phyloP scores from a whole-genome alignment of 2,329 filamentous ascomycete genomes.

The Talaromyces islandicus region DNA sequence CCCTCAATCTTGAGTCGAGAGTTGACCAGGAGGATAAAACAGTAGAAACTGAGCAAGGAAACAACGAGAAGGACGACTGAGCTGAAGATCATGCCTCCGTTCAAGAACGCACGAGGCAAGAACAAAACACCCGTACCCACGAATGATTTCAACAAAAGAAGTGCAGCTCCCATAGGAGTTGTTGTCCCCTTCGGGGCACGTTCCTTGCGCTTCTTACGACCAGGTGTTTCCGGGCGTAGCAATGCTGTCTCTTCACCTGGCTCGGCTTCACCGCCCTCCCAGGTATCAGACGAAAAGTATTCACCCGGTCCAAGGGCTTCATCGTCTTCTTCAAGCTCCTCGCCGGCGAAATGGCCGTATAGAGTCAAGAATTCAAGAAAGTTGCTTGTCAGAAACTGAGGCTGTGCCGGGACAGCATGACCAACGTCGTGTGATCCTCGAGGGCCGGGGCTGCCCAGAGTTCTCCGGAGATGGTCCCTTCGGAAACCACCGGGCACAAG shows the following conservation, averaged over 20 bases:
- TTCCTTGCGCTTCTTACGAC: conserved; percentile 66
- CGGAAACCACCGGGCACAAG: conserved; percentile 91
- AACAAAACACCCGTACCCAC: conserved; percentile 54
- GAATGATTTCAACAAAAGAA: conserved; percentile 92
- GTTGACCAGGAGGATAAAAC: conserved; percentile 87
- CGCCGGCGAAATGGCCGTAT: conserved; percentile 95
- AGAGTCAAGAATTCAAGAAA: conserved; percentile 94
- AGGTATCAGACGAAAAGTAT: conserved; percentile 78
- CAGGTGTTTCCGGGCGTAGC: conserved; percentile 63
- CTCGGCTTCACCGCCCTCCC: conserved; percentile 59
- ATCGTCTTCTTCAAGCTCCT: conserved; percentile 94
- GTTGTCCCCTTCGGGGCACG: conserved; percentile 70
- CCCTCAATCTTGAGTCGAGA: conserved; percentile 79
- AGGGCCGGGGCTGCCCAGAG: conserved; percentile 59
- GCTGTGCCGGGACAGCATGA: conserved; percentile 33
- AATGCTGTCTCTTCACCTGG: conserved; percentile 85
- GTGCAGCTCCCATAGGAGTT: conserved; percentile 68
- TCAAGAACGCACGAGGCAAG: conserved; percentile 60
- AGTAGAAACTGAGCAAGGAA: conserved; percentile 87
- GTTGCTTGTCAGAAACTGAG: conserved; percentile 75
- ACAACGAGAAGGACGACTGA: conserved; percentile 84
- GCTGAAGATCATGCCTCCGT: conserved; percentile 96
- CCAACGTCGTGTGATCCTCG: conserved; percentile 30
- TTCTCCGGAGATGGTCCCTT: conserved; percentile 77
- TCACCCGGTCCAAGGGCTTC: conserved; percentile 81